Percentiles rank a stretch among this genome's conserved stretches.
Evolutionary conservation across 2,329 filamentous ascomycete species (phyloP).

Genomic region (Diplodia corticola): DNA sequence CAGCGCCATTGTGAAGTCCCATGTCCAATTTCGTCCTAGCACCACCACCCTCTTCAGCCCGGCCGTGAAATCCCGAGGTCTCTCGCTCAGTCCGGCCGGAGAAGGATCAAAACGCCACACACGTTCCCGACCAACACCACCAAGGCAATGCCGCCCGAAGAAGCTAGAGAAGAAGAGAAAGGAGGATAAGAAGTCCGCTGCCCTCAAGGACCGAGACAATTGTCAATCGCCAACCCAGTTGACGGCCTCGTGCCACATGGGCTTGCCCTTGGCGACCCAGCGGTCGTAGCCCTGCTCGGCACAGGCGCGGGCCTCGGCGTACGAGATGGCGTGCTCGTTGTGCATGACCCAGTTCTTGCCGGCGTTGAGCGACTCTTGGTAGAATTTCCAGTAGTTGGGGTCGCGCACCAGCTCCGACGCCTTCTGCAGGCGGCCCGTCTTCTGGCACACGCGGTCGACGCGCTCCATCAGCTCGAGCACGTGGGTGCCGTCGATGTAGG

Average conservation of each 20-base stretch:
- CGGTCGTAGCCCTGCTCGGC: not conserved
- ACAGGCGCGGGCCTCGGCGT: slow-evolving; percentile 3
- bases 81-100: not conserved
- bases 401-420: not conserved
- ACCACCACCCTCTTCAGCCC: not conserved
- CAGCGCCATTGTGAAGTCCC: not conserved
- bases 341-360: slow-evolving; percentile 17
- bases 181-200: not conserved
- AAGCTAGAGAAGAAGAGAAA: too few relatives aligned
- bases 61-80: not conserved
- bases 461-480: slow-evolving; percentile 20
- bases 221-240: not conserved
- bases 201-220: not conserved
- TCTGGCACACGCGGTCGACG: slow-evolving; percentile 12
- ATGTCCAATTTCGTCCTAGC: not conserved
- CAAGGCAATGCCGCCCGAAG: not conserved
- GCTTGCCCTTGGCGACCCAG: slow-evolving; percentile 5
- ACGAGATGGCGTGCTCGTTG: slow-evolving; percentile 3
- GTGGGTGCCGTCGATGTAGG: slow-evolving; percentile 14
- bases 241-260: slow-evolving; percentile 3
- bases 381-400: slow-evolving; percentile 17
- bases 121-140: not conserved
- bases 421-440: slow-evolving; percentile 11
- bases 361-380: slow-evolving; percentile 13
- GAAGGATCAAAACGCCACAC: not conserved